Evolutionary conservation across 768 basidiomycete genomes (phyloP), one percentile per base, ranked within the genome.

Genomic region (Crucibulum laeve): DNA sequence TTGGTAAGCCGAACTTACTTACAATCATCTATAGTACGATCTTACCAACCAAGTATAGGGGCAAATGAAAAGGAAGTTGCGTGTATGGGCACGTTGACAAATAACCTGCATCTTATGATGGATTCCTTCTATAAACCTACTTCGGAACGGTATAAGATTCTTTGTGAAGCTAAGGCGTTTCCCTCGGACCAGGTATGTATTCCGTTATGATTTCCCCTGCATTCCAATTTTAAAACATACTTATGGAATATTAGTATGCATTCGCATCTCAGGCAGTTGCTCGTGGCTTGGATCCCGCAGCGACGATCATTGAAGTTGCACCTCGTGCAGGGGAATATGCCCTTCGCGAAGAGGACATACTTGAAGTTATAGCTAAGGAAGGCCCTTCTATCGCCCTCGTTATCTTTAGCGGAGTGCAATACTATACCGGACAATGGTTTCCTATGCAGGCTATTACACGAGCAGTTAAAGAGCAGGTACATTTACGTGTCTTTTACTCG

Each of bases 341-440:
- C 18, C 79, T 99, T 47, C 80, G 92, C 51, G 87, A 88, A 55
- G 80, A 88, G 56, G 96, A 99, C 63, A 94, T 98, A 54, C 67
- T 97, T 25, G 71, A 77, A 43, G 67, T 69, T 37, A 82, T 99
- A 53, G 74, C 78, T 39, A 71, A 77, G 50, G 77, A 93, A 59
- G 90, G 89, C 13, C 53, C 75, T 39, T 74, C 73, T 35, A 91
- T 97, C 51, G 89, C 96, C 23, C 74, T 99, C 30, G 91, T 98
- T 46, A 77, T 97, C 47, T 87, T 99, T 58, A 84, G 87, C 43
- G 91, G 95, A 2, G 82, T 98, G 25, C 95, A 98, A 63, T 99
- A 93, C 69, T 99, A 97, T 68, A 95, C 92, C 18, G 96, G 94
- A 11, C 94, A 99, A 63, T 82, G 73, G 65, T 98, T 99, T 68